Evolutionary conservation across 2,329 filamentous ascomycete genomes (phyloP).

Genomic region (Endocalyx cinctus): DNA sequence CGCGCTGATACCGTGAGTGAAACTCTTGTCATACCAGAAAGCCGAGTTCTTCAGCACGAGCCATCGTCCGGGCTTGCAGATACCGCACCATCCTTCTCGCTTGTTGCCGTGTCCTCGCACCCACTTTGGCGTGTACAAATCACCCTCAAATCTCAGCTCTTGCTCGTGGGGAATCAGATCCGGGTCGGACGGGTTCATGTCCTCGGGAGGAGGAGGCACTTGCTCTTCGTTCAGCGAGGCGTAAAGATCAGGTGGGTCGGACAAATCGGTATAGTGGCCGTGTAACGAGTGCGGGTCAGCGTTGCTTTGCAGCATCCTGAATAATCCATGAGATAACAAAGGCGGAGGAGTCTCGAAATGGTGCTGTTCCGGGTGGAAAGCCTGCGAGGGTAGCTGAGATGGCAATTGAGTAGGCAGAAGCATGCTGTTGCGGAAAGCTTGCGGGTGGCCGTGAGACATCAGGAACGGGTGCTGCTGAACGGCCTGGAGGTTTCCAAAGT

Average conservation of each 20-base stretch:
- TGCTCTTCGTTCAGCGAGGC: conserved; percentile 71
- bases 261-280: conserved; percentile 67
- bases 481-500: conserved; percentile 51
- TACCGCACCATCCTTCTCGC: conserved; percentile 84
- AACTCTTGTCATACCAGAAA: conserved; percentile 92
- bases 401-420: conserved; percentile 45
- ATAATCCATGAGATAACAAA: conserved; percentile 66
- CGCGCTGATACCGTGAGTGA: conserved; percentile 81
- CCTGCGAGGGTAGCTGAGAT: conserved; percentile 46
- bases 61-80: conserved; percentile 83
- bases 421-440: conserved; percentile 55
- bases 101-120: conserved; percentile 83
- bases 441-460: conserved; percentile 46
- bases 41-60: conserved; percentile 85
- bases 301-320: conserved; percentile 71
- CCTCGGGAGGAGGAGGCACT: conserved; percentile 68
- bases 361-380: conserved; percentile 45
- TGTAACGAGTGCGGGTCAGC: conserved; percentile 63
- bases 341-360: conserved; percentile 57
- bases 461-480: conserved; percentile 53
- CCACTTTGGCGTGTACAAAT: conserved; percentile 80
- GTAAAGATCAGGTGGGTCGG: conserved; percentile 72
- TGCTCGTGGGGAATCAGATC: conserved; percentile 75
- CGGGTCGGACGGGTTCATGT: conserved; percentile 75
- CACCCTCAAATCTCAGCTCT: conserved; percentile 71